Conservation (phyloP, 805 yeast genomes). For the Sungouiozyma ichnusensis region DNA sequence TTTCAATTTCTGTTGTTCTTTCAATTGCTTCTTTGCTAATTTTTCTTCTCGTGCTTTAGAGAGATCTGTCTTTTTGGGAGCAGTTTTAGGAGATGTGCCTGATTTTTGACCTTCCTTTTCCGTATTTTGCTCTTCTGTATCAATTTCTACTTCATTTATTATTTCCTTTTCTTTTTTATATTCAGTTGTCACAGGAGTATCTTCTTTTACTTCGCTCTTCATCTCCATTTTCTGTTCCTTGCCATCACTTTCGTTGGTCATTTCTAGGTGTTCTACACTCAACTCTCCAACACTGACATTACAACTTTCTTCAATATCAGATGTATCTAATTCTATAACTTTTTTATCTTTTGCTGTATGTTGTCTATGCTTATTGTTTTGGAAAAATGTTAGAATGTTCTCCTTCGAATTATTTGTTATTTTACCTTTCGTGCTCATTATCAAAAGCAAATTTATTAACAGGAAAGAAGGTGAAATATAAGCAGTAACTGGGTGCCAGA, state of each 20-base stretch:
- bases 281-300: background rate
- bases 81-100: conserved; percentile 10
- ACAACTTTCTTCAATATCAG: background rate
- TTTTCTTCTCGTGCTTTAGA: conserved; percentile 8
- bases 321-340: background rate
- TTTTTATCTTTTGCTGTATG: background rate
- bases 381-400: conserved; percentile 21
- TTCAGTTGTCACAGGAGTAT: conserved; percentile 1
- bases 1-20: background rate
- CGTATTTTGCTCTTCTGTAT: conserved; percentile 4
- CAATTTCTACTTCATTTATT: conserved; percentile 5
- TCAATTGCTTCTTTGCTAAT: conserved; percentile 5
- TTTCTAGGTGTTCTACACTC: background rate
- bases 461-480: background rate
- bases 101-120: conserved; percentile 9
- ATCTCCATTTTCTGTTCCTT: background rate
- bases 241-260: background rate
- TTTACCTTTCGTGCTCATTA: background rate
- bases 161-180: background rate
- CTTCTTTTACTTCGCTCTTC: background rate
- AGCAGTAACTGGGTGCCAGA: too few relatives aligned
- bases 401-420: conserved; percentile 6
- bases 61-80: background rate
- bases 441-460: background rate
- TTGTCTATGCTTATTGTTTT: conserved; percentile 2